Evolutionary conservation across 75 land plant species (phyloP).

Genomic region (Chamaecyparis obtusa): DNA sequence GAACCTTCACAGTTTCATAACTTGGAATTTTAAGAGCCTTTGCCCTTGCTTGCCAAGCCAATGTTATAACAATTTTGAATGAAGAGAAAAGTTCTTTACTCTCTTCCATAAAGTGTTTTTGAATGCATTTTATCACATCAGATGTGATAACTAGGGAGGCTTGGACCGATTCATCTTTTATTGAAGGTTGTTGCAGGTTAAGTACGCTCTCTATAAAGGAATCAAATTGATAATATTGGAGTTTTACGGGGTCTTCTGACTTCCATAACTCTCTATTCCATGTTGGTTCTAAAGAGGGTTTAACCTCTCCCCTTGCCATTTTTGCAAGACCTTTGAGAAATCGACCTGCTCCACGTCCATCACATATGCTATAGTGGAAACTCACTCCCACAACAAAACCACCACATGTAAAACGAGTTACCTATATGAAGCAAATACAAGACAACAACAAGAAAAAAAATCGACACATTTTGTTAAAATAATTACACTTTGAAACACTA

Average conservation of each 20-base stretch:
- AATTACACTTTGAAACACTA: background rate
- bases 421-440: constrained; percentile 28
- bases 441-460: background rate
- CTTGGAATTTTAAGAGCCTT: constrained; percentile 11
- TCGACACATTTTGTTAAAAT: no score
- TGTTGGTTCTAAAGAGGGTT: constrained; percentile 12
- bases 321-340: constrained; percentile 40
- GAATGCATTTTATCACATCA: background rate
- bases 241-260: background rate
- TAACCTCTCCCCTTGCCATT: constrained; percentile 27
- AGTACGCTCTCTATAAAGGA: no score
- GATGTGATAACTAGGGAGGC: background rate
- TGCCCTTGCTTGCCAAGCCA: constrained; percentile 15
- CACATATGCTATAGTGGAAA: constrained; percentile 33
- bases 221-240: background rate
- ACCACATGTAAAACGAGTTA: constrained; percentile 35
- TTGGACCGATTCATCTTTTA: background rate
- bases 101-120: background rate
- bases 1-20: background rate
- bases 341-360: constrained; percentile 39
- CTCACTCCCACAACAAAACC: constrained; percentile 47
- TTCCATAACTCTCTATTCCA: constrained; percentile 23
- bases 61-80: constrained; percentile 22
- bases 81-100: background rate
- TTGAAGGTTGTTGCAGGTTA: background rate